phyloP scores from a whole-genome alignment of 2,329 filamentous ascomycete species.

The Thielaviopsis musarum region DNA sequence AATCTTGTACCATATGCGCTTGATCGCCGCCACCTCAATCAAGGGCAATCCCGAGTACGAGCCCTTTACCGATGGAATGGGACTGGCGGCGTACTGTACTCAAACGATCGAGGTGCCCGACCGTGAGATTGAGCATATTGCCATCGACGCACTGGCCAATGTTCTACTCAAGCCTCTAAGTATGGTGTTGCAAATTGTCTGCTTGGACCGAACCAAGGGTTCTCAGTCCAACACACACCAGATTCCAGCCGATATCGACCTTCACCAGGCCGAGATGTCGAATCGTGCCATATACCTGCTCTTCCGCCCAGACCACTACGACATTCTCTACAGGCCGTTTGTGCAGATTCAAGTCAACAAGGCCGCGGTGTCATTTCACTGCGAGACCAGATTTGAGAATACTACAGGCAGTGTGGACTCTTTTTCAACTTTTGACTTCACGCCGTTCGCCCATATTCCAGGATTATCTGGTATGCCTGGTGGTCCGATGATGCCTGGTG shows the following conservation, averaged over 20 bases:
- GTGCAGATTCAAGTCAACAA: slow-evolving; percentile 22
- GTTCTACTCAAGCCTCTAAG: slow-evolving; percentile 63
- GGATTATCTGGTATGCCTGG: slow-evolving; percentile 22
- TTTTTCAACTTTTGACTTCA: slow-evolving; percentile 27
- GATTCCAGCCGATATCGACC: slow-evolving; percentile 38
- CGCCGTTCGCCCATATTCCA: slow-evolving; percentile 30
- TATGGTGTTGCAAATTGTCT: slow-evolving; percentile 72
- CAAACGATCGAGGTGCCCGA: slow-evolving; percentile 56
- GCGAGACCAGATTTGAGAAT: slow-evolving; percentile 26
- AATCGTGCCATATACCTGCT: slow-evolving; percentile 39
- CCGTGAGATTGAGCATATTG: slow-evolving; percentile 83
- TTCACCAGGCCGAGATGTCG: slow-evolving; percentile 25
- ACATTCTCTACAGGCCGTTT: slow-evolving; percentile 62
- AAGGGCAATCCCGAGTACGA: slow-evolving; percentile 57
- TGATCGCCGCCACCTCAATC: slow-evolving; percentile 73
- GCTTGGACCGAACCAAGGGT: slow-evolving; percentile 74
- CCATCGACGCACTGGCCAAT: slow-evolving; percentile 59
- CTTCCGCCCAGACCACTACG: slow-evolving; percentile 74
- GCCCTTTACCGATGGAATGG: slow-evolving; percentile 48
- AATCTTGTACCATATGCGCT: slow-evolving; percentile 72
- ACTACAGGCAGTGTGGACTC: slow-evolving; percentile 23
- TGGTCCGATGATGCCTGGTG: not conserved
- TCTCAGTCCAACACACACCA: slow-evolving; percentile 56
- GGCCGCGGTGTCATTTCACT: slow-evolving; percentile 36
- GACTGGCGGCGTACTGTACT: slow-evolving; percentile 51